Evolutionary conservation across 2,329 filamentous ascomycete genomes (phyloP), one percentile per base, ranked within the genome.

Genomic region (Cyclaneusma minus): DNA sequence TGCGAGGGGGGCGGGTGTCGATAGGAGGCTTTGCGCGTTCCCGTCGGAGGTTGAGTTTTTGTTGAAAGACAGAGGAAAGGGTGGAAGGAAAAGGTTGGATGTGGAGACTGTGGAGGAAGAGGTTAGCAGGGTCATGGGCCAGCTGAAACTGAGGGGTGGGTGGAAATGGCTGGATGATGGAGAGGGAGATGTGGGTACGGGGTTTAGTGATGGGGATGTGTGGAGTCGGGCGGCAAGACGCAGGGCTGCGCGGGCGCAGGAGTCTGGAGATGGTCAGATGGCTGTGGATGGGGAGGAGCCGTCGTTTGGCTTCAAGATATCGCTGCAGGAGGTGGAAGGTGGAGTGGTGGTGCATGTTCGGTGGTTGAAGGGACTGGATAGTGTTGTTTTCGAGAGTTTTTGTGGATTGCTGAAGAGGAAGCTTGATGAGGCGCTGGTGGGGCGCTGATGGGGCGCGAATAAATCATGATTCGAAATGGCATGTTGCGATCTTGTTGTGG

Each of bases 321-420:
- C 25, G 2, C 49, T 48, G 21, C 10, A 16, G 7, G 43, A 52
- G 21, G 43, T 48, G 19, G 44, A 50, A 10, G 47, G 57, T 3
- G 48, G 54, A 11, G 54, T 73, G 0, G 49, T 45, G 3, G 52
- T 77, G 4, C 38, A 50, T 4, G 56, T 78, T 28, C 60, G 79
- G 16, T 91, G 82, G 85, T 44, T 82, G 1, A 72, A 81, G 40
- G 87, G 89, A 0, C 58, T 61, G 5, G 79, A 92, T 37, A 57
- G 65, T 11, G 61, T 73, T 1, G 44, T 89, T 0, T 93, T 87
- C 49, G 80, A 91, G 52, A 94, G 85, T 45, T 83, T 98, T 35
- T 77, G 73, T 33, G 84, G 82, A 0, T 83, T 85, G 56, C 36
- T 91, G 22, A 79, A 72, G 48, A 57, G 65, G 18, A 65, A 62